phyloP scores from a whole-genome alignment of 306 rosid species.

The Rubus parviflorus region DNA sequence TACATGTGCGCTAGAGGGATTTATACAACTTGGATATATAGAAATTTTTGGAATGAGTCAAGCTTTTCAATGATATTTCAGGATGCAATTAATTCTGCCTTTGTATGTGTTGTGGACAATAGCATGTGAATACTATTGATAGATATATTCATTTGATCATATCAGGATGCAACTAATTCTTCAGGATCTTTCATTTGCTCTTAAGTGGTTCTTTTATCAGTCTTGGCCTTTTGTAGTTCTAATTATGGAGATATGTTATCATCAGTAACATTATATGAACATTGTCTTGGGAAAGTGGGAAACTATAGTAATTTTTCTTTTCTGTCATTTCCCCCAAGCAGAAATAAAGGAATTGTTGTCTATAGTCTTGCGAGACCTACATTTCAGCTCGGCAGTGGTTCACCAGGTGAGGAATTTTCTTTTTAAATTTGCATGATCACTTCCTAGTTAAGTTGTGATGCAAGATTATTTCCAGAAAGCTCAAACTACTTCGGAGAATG shows the following conservation, averaged over 20 bases:
- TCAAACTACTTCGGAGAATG: not conserved
- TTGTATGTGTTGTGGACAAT: not conserved
- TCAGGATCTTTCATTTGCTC: not conserved
- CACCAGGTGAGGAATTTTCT: slow-evolving; percentile 68
- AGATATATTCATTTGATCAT: not conserved
- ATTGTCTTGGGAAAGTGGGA: slow-evolving; percentile 15
- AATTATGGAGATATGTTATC: not conserved
- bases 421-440: slow-evolving; percentile 8
- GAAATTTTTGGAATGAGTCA: not conserved
- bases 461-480: not conserved
- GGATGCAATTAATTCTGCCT: not conserved
- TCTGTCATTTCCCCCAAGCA: slow-evolving; percentile 38
- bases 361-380: slow-evolving; percentile 67
- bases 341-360: slow-evolving; percentile 84
- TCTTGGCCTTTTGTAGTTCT: not conserved
- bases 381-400: slow-evolving; percentile 88
- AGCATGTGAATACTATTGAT: not conserved
- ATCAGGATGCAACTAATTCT: not conserved
- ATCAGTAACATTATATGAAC: not conserved
- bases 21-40: not conserved
- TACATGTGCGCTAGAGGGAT: not conserved
- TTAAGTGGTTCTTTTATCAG: not conserved
- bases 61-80: not conserved
- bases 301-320: slow-evolving; percentile 30
- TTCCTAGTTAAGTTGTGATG: not conserved